Percentiles rank a stretch among this genome's conserved stretches.
Evolutionary conservation across 2,329 filamentous ascomycete species (phyloP).

Genomic region (Coniosporium tulheliwenetii): DNA sequence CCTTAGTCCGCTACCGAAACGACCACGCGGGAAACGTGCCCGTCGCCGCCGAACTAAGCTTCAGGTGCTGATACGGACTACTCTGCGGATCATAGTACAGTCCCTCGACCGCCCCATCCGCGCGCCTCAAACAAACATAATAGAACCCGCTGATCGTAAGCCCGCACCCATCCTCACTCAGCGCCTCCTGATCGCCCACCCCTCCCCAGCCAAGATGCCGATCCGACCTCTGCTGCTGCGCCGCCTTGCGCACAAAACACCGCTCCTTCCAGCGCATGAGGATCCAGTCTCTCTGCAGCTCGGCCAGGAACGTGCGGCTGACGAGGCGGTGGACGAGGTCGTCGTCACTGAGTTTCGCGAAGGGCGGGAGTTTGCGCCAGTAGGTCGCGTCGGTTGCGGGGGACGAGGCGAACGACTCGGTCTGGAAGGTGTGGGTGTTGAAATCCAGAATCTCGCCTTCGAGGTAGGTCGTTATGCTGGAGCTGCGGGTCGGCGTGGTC

Average conservation of each 20-base stretch:
- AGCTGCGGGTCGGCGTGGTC: not conserved
- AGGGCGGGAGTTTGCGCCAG: slow-evolving; percentile 32
- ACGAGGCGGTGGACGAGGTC: slow-evolving; percentile 28
- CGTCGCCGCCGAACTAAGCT: slow-evolving; percentile 24
- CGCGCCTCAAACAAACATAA: slow-evolving; percentile 31
- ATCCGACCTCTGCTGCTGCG: not conserved
- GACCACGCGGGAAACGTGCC: slow-evolving; percentile 3
- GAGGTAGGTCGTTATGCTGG: slow-evolving; percentile 47
- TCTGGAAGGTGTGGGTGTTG: slow-evolving; percentile 33
- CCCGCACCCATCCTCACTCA: slow-evolving; percentile 20
- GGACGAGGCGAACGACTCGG: slow-evolving; percentile 28
- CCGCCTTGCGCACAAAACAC: slow-evolving; percentile 24
- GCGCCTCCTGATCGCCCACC: slow-evolving; percentile 4
- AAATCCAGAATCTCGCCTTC: slow-evolving; percentile 56
- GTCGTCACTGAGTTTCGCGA: slow-evolving; percentile 15
- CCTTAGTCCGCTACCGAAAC: slow-evolving; percentile 1
- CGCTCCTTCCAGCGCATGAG: slow-evolving; percentile 42
- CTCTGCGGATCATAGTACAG: slow-evolving; percentile 40
- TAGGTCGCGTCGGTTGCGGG: slow-evolving; percentile 29
- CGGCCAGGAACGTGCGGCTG: slow-evolving; percentile 19
- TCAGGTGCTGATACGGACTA: slow-evolving; percentile 36
- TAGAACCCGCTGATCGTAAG: slow-evolving; percentile 40
- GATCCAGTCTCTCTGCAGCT: slow-evolving; percentile 31
- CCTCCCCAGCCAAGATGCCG: not conserved
- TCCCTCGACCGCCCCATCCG: slow-evolving; percentile 31